These are phyloP conservation scores for Venturia oleaginea DNA, from an alignment of 2,329 filamentous ascomycete species.

Conservation along the genomic window DNA sequence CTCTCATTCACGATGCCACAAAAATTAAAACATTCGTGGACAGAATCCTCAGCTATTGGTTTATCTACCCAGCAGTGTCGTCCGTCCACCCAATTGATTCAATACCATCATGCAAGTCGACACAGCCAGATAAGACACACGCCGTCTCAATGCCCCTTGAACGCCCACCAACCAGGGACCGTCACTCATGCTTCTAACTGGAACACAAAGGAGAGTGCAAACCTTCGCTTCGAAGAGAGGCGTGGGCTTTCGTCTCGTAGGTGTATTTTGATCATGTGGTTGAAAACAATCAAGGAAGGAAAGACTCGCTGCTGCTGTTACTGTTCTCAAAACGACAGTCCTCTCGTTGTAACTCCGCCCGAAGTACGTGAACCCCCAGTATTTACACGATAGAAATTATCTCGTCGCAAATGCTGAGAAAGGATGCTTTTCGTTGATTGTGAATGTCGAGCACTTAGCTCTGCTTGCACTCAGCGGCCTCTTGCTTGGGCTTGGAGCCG, in stretches of 20 bases:
- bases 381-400: background rate
- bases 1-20: background rate
- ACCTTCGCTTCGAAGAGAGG: background rate
- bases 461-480: conserved; percentile 37
- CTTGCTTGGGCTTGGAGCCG: conserved; percentile 36
- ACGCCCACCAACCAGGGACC: background rate
- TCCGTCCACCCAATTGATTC: background rate
- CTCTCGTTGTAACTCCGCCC: background rate
- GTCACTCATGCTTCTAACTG: background rate
- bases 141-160: background rate
- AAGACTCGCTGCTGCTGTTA: conserved; percentile 3
- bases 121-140: background rate
- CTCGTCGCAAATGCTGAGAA: background rate
- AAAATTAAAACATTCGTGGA: background rate
- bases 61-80: background rate
- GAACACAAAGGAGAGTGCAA: conserved; percentile 1
- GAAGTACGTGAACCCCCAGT: background rate
- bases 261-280: background rate
- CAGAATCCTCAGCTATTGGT: background rate
- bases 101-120: background rate
- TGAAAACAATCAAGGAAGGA: background rate
- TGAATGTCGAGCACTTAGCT: conserved; percentile 23
- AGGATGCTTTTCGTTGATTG: conserved; percentile 3
- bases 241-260: background rate
- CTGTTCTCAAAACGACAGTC: background rate